phyloP scores from a whole-genome alignment of 2,329 filamentous ascomycete genomes.

The Aspergillus neoniger region DNA sequence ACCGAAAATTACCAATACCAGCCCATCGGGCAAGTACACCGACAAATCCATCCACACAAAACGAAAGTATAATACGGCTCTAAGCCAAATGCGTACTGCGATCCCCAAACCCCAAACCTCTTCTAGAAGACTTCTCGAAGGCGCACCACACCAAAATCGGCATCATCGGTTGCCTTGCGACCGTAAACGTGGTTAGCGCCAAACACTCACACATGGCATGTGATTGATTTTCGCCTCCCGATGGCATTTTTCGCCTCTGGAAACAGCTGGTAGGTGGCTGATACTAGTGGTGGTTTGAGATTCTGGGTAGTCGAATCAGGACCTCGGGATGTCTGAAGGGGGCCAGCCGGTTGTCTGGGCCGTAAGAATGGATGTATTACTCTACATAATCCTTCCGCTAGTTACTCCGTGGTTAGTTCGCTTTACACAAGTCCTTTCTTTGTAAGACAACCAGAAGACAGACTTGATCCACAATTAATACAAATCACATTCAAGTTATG shows the following conservation, averaged over 20 bases:
- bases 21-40: not conserved
- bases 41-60: not conserved
- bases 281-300: not conserved
- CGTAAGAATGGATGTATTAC: not conserved
- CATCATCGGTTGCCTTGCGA: not conserved
- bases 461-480: not conserved
- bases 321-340: not conserved
- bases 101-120: not conserved
- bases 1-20: too few species aligned
- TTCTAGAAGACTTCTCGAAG: slow-evolving; percentile 25
- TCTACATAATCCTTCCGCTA: too few species aligned
- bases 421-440: not conserved
- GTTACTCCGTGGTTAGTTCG: too few species aligned
- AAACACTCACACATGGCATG: not conserved
- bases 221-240: not conserved
- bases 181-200: slow-evolving; percentile 10
- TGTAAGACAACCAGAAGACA: not conserved
- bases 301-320: not conserved
- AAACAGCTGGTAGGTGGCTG: not conserved
- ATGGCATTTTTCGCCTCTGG: not conserved
- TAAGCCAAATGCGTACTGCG: not conserved
- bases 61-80: not conserved
- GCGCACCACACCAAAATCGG: not conserved
- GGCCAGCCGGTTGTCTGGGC: not conserved
- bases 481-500: not conserved